Percentiles rank a stretch among this genome's conserved stretches.
These are phyloP conservation scores for Neospermospora avenae DNA, from an alignment of 2,329 filamentous ascomycete species.

Conservation along the genomic window DNA sequence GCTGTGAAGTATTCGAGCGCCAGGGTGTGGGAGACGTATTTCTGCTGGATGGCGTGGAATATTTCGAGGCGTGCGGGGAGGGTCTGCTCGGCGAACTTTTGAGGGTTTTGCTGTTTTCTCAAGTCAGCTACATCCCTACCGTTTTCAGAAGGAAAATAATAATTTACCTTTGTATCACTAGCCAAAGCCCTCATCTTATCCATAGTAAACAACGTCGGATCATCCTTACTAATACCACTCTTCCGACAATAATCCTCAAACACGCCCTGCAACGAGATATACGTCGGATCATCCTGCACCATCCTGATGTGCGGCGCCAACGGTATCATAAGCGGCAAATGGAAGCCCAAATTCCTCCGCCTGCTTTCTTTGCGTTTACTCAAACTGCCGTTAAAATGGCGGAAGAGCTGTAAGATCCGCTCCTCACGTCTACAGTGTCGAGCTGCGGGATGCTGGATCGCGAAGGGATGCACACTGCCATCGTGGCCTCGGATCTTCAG, in stretches of 20 bases:
- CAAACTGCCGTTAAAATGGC: conserved; percentile 92
- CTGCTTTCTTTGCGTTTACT: conserved; percentile 92
- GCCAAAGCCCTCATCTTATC: conserved; percentile 78
- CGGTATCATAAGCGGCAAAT: conserved; percentile 91
- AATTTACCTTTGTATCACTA: conserved; percentile 49
- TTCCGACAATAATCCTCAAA: conserved; percentile 95
- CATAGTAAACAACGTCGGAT: conserved; percentile 91
- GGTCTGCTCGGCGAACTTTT: conserved; percentile 52
- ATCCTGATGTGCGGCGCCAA: conserved; percentile 92
- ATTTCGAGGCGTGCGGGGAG: conserved; percentile 79
- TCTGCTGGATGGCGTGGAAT: conserved; percentile 91
- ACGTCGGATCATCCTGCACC: conserved; percentile 92
- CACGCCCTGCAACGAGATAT: conserved; percentile 89
- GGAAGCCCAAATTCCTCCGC: conserved; percentile 91
- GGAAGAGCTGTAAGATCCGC: conserved; percentile 91
- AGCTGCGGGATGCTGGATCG: conserved; percentile 92
- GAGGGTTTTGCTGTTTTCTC: conserved; percentile 52
- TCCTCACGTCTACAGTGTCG: conserved; percentile 92
- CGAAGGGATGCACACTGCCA: conserved; percentile 94
- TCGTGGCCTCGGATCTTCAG: conserved; percentile 97
- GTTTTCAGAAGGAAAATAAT: no score
- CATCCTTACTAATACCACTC: conserved; percentile 86
- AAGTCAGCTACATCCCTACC: no score
- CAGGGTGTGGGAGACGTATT: conserved; percentile 81
- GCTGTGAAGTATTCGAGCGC: conserved; percentile 86